A percentile compares a stretch with the other conserved stretches of the same genome.
Evolutionary conservation across 139 green algal species (phyloP).

Genomic region (Coelastrella sp.): DNA sequence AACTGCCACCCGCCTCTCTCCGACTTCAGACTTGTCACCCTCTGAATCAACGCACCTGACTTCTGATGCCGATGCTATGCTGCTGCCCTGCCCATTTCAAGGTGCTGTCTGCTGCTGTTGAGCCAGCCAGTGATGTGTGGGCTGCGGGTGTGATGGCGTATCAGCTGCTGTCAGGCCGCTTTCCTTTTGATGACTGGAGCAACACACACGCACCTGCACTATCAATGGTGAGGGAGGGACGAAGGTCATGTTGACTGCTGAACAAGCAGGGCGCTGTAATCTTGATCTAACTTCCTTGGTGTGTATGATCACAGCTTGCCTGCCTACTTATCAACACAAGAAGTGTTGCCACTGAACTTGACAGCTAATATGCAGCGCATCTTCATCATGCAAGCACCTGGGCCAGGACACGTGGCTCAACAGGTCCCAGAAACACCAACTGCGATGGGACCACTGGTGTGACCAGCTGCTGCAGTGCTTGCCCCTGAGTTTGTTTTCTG

Average conservation of each 20-base stretch:
- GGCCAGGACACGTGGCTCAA: too few species aligned
- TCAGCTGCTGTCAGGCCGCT: constrained; percentile 85
- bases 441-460: too few species aligned
- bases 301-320: neutral
- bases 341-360: too few species aligned
- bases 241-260: neutral
- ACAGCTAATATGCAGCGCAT: too few species aligned
- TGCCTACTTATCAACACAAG: neutral
- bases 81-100: constrained; percentile 51
- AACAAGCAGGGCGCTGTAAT: neutral
- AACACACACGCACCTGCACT: constrained; percentile 77
- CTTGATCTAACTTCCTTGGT: neutral
- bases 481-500: too few species aligned
- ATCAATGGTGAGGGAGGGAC: constrained; percentile 69
- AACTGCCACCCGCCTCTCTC: too few species aligned
- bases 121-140: constrained; percentile 86
- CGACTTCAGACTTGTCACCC: too few species aligned
- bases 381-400: too few species aligned
- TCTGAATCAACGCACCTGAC: too few species aligned
- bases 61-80: neutral
- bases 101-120: constrained; percentile 77
- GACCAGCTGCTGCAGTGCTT: too few species aligned
- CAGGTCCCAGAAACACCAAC: too few species aligned
- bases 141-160: constrained; percentile 90
- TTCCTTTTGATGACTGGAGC: constrained; percentile 91